Evolutionary conservation across 2,329 filamentous ascomycete genomes (phyloP), one percentile per base, ranked within the genome.

Genomic region (Claviceps africana): DNA sequence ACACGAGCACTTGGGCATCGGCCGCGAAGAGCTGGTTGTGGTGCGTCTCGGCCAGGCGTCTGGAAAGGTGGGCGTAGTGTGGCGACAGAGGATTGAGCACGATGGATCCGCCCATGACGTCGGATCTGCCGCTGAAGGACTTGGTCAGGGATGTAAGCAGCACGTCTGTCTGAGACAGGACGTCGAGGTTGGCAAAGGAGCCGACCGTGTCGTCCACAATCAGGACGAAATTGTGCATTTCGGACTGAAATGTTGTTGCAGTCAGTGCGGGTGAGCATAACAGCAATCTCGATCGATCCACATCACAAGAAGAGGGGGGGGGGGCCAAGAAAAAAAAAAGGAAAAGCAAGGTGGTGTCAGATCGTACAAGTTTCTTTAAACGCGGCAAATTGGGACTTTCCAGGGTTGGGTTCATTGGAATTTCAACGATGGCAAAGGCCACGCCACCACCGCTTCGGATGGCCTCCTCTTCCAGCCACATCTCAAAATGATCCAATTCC

Each of bases 131-230:
- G 54, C 67, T 77, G 59, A 83, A 81, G 1, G 71, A 70, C 61
- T 82, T 82, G n/a, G 77, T 81, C 17, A 81, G 65, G 25, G 71
- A 75, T 0, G 73, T 73, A 17, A 77, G 56, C 31, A 82, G 55
- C 0, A 78, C 60, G 56, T 82, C 77, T 1, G 72, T 70, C 0
- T 68, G 64, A 5, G 63, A 56, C 3, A 78, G 60, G 35, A 82
- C 61, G 58, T 81, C 74, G 53, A 77, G 60, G 58, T 76, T 77
- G 58, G 63, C 69, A 51, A 73, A 73, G 30, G 67, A 68, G n/a
- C 66, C 67, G 46, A 75, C 55, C 0, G 74, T 77, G 46, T 77
- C 75, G 56, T 77, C 75, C 1, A 73, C 59, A 17, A 74, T 62
- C 46, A 76, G 56, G 48, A 73, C 64, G 56, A 77, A 72, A 39